phyloP scores from a whole-genome alignment of 2,329 filamentous ascomycete genomes.

The Pseudonectria foliicola region DNA sequence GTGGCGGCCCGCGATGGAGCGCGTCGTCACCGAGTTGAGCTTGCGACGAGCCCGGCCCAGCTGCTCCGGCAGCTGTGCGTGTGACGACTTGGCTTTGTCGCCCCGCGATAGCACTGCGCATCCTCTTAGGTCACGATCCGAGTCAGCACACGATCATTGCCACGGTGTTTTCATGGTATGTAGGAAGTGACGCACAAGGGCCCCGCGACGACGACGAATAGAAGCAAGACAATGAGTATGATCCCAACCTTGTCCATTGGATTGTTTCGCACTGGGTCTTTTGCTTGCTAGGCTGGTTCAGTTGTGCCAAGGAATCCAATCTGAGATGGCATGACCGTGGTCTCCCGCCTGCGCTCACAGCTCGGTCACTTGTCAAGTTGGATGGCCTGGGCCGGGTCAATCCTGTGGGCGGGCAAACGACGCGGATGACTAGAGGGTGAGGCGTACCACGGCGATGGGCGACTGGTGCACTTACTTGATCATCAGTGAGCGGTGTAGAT shows the following conservation, averaged over 20 bases:
- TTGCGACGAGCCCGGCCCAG: constrained; percentile 21
- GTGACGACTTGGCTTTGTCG: constrained; percentile 10
- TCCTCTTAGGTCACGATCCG: constrained; percentile 5
- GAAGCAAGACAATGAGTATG: constrained; percentile 16
- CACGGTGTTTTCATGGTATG: neutral
- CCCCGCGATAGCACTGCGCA: constrained; percentile 12
- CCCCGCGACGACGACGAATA: constrained; percentile 14
- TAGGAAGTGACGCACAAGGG: constrained; percentile 12
- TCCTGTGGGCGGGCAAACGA: too few species aligned
- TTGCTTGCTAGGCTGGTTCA: constrained; percentile 2
- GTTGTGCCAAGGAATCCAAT: neutral
- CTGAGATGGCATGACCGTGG: too few species aligned
- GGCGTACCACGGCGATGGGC: too few species aligned
- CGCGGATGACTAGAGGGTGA: too few species aligned
- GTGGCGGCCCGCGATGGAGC: too few species aligned
- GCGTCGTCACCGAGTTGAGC: constrained; percentile 23
- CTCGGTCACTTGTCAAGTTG: too few species aligned
- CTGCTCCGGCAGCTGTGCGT: constrained; percentile 14
- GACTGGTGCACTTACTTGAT: too few species aligned
- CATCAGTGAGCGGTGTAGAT: too few species aligned
- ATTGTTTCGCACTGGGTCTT: neutral
- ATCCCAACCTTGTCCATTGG: constrained; percentile 21
- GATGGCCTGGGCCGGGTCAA: too few species aligned
- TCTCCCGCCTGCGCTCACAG: too few species aligned
- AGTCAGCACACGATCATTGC: constrained; percentile 3